Evolutionary conservation across 2,329 filamentous ascomycete species (phyloP).

Genomic region (Phialophora tarda): DNA sequence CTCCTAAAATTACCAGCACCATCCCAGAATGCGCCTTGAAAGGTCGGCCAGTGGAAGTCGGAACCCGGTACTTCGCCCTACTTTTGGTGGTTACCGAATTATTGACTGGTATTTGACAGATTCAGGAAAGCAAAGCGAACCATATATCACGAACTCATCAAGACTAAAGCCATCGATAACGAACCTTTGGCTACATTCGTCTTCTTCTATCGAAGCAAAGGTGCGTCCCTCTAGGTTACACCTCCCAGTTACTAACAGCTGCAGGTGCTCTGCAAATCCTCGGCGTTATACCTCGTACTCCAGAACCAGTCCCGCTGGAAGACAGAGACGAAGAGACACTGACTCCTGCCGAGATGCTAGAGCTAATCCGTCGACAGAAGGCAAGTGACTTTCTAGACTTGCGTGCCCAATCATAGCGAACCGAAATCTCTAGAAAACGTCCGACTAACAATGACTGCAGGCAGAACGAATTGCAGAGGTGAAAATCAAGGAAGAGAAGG

Average conservation of each 20-base stretch:
- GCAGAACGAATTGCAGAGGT: slow-evolving; percentile 10
- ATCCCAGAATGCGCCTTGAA: slow-evolving; percentile 29
- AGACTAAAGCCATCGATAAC: slow-evolving; percentile 6
- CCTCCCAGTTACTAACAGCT: neutral
- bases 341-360: slow-evolving; percentile 38
- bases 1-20: neutral
- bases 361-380: slow-evolving; percentile 38
- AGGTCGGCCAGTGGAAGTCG: slow-evolving; percentile 14
- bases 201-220: slow-evolving; percentile 41
- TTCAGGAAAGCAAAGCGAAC: neutral
- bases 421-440: neutral
- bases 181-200: slow-evolving; percentile 40
- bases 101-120: neutral
- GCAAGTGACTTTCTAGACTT: slow-evolving; percentile 23
- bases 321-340: slow-evolving; percentile 37
- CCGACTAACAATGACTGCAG: neutral
- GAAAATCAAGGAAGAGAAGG: slow-evolving; percentile 19
- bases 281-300: slow-evolving; percentile 41
- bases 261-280: slow-evolving; percentile 43
- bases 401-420: neutral
- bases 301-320: slow-evolving; percentile 40
- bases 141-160: neutral
- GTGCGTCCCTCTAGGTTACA: slow-evolving; percentile 14
- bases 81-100: neutral
- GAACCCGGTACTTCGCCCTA: neutral